phyloP scores from a whole-genome alignment of 2,329 filamentous ascomycete genomes.

The Curvularia lunata region DNA sequence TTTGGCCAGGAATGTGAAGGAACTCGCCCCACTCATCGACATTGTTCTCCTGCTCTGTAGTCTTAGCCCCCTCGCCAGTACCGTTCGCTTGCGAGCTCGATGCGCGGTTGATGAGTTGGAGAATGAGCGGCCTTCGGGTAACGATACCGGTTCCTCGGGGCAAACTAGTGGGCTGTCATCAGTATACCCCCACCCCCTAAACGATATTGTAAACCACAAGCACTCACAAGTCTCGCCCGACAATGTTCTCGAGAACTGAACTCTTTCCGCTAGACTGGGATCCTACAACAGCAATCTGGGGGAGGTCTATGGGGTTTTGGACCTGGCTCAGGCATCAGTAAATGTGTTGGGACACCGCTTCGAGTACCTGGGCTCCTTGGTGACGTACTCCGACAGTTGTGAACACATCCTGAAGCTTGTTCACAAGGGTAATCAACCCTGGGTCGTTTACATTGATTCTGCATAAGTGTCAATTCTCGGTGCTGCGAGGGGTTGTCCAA shows the following conservation, averaged over 20 bases:
- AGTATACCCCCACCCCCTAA: constrained; percentile 30
- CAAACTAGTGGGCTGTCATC: constrained; percentile 64
- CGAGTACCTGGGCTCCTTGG: not conserved
- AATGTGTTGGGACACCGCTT: constrained; percentile 14
- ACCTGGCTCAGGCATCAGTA: constrained; percentile 63
- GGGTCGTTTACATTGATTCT: constrained; percentile 77
- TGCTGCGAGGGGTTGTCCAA: constrained; percentile 22
- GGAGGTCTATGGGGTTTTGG: constrained; percentile 98
- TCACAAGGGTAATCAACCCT: constrained; percentile 80
- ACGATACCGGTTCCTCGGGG: constrained; percentile 98
- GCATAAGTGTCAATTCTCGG: constrained; percentile 39
- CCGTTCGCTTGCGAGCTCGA: constrained; percentile 71
- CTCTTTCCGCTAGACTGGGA: constrained; percentile 99
- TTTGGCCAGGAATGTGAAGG: constrained; percentile 94
- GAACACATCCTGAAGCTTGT: constrained; percentile 99
- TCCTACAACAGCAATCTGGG: constrained; percentile 96
- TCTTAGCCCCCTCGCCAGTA: constrained; percentile 65
- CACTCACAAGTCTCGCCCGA: constrained; percentile 95
- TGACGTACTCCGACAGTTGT: constrained; percentile 83
- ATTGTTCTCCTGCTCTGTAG: constrained; percentile 86
- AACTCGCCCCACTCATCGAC: constrained; percentile 98
- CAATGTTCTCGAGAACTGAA: constrained; percentile 98
- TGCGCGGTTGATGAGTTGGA: constrained; percentile 93
- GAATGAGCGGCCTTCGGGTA: constrained; percentile 90
- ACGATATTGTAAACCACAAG: constrained; percentile 1